These are phyloP conservation scores for Peronospora farinosa DNA, from an alignment of 352 stramenopile species.

Conservation along the genomic window DNA sequence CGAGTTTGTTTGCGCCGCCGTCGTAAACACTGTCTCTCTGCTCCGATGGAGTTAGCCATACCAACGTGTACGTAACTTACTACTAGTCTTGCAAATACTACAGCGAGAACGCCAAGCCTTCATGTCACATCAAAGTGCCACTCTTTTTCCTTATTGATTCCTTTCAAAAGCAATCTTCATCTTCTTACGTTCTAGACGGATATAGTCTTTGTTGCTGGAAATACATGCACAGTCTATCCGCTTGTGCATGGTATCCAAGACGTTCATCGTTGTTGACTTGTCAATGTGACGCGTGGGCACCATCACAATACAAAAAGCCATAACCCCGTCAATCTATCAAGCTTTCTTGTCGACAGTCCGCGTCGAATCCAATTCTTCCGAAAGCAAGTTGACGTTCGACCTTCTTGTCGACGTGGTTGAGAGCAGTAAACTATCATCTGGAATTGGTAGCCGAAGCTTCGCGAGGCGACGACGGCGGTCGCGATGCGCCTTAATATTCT, in stretches of 20 bases:
- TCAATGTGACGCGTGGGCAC: background rate
- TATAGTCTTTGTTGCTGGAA: background rate
- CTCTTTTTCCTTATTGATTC: background rate
- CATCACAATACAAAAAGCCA: constrained; percentile 5
- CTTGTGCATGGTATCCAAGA: constrained; percentile 18
- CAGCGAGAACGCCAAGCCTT: background rate
- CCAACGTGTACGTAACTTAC: constrained; percentile 33
- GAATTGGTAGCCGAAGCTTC: constrained; percentile 44
- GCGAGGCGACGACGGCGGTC: constrained; percentile 48
- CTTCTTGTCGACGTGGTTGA: constrained; percentile 60
- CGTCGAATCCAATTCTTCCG: constrained; percentile 22
- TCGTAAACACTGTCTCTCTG: constrained; percentile 15
- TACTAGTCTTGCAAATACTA: constrained; percentile 11
- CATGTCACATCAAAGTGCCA: background rate
- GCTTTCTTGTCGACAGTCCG: constrained; percentile 13
- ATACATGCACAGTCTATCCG: constrained; percentile 6
- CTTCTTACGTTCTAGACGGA: background rate
- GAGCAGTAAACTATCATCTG: constrained; percentile 28
- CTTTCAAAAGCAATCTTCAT: background rate
- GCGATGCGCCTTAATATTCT: constrained; percentile 55
- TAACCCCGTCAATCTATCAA: constrained; percentile 6
- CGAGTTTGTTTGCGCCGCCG: constrained; percentile 23
- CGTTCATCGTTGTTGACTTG: background rate
- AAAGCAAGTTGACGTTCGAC: constrained; percentile 44
- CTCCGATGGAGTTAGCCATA: background rate